A percentile compares a stretch with the other conserved stretches of the same genome.
These are phyloP conservation scores for Pseudoscleropodium purum DNA, from an alignment of 225 moss, liverwort and hornwort genomes.

Conservation along the genomic window DNA sequence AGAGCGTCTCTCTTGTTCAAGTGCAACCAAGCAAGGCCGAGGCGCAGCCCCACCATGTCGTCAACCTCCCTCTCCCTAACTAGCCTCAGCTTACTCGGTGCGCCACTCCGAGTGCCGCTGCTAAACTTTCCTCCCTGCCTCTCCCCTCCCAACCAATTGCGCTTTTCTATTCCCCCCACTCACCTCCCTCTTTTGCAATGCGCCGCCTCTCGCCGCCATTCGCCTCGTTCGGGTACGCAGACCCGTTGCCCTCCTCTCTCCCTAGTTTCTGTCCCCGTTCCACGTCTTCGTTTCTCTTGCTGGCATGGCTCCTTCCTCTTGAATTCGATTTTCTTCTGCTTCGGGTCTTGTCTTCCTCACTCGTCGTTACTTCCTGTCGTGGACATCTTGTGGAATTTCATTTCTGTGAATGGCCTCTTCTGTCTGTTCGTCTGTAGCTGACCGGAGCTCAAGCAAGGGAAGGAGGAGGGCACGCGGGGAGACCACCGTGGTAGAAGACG, in stretches of 20 bases:
- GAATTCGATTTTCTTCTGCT: not conserved
- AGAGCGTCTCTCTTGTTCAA: not conserved
- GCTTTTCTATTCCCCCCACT: not conserved
- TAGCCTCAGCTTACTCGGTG: not conserved
- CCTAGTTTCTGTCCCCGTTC: not conserved
- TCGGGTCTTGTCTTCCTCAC: not conserved
- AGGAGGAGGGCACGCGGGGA: not conserved
- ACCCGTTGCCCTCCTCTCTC: not conserved
- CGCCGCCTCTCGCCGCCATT: slow-evolving; percentile 20
- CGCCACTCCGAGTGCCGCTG: not conserved
- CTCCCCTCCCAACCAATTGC: not conserved
- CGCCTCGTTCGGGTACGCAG: slow-evolving; percentile 1
- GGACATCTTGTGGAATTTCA: not conserved
- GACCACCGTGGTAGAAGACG: slow-evolving; percentile 14
- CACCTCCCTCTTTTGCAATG: not conserved
- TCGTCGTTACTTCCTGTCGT: not conserved
- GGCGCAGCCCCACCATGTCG: not conserved
- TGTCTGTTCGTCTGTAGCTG: not conserved
- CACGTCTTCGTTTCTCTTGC: not conserved
- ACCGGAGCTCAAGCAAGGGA: slow-evolving; percentile 15
- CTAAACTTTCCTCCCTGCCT: not conserved
- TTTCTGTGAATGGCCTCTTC: not conserved
- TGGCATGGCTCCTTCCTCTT: not conserved
- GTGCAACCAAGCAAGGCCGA: not conserved
- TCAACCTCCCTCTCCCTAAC: not conserved